These are phyloP conservation scores for Panellus pusillus DNA, from an alignment of 768 basidiomycete species.

Conservation along the genomic window DNA sequence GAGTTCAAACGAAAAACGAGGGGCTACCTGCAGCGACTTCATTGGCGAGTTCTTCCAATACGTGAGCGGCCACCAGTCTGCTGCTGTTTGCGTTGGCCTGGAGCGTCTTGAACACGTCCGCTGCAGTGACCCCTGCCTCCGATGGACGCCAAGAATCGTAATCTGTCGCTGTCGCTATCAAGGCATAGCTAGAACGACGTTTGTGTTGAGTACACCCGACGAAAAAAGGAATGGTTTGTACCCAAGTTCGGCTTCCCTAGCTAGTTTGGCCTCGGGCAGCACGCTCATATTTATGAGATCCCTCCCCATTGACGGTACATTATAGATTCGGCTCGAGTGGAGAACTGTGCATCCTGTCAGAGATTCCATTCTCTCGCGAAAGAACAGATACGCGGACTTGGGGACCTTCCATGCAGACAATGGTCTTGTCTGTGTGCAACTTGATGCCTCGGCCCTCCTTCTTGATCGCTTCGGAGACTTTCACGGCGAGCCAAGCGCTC, in stretches of 20 bases:
- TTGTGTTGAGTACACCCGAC: neutral
- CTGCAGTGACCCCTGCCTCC: slow-evolving; percentile 81
- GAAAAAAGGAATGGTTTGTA: neutral
- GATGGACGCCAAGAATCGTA: slow-evolving; percentile 93
- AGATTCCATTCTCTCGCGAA: neutral
- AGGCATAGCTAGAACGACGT: slow-evolving; percentile 68
- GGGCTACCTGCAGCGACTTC: slow-evolving; percentile 8
- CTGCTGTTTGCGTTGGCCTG: slow-evolving; percentile 82
- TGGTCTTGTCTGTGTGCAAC: slow-evolving; percentile 78
- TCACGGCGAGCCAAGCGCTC: slow-evolving; percentile 61
- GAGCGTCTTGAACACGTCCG: slow-evolving; percentile 89
- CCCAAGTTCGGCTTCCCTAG: slow-evolving; percentile 73
- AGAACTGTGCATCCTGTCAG: slow-evolving; percentile 51
- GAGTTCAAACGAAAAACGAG: neutral
- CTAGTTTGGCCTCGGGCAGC: slow-evolving; percentile 92
- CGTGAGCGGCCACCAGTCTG: slow-evolving; percentile 66
- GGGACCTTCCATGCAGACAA: slow-evolving; percentile 96
- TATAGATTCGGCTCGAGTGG: slow-evolving; percentile 89
- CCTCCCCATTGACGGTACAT: slow-evolving; percentile 90
- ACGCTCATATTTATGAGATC: slow-evolving; percentile 97
- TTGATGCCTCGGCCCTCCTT: slow-evolving; percentile 56
- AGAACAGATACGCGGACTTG: slow-evolving; percentile 35
- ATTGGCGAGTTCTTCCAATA: slow-evolving; percentile 57
- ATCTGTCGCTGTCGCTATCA: slow-evolving; percentile 90
- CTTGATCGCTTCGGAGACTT: slow-evolving; percentile 63